These are phyloP conservation scores for Chaetomium strumarium DNA, from an alignment of 2,329 filamentous ascomycete genomes.

Conservation along the genomic window DNA sequence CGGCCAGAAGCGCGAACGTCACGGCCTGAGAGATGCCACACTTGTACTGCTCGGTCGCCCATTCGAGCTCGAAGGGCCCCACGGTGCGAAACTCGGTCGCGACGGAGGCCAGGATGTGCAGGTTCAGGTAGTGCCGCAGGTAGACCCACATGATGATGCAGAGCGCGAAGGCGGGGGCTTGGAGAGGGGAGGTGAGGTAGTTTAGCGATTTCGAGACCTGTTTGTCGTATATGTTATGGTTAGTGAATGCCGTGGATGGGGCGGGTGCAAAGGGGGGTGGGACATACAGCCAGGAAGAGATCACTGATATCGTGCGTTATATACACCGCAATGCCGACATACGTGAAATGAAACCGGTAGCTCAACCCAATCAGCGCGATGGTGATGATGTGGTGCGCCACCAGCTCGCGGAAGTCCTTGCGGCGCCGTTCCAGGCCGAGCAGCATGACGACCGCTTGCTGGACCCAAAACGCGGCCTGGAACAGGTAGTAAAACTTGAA, in stretches of 20 bases:
- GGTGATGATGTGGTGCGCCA: conserved; percentile 86
- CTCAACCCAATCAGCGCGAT: conserved; percentile 78
- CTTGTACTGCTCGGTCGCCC: conserved; percentile 72
- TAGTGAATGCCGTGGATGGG: neutral
- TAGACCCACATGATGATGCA: conserved; percentile 87
- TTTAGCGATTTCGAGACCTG: conserved; percentile 88
- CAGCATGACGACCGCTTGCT: conserved; percentile 86
- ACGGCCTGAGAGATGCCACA: conserved; percentile 64
- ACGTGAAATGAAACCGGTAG: conserved; percentile 97
- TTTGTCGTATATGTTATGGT: conserved; percentile 6
- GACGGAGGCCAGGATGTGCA: conserved; percentile 68
- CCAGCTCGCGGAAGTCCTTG: conserved; percentile 92
- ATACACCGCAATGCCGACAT: conserved; percentile 92
- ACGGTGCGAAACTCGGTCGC: conserved; percentile 69
- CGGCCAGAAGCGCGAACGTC: conserved; percentile 56
- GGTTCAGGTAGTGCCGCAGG: conserved; percentile 78
- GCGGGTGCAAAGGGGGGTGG: neutral
- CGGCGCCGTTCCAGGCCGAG: conserved; percentile 85
- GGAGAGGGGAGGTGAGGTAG: conserved; percentile 74
- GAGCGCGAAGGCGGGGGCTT: conserved; percentile 74
- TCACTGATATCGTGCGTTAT: conserved; percentile 92
- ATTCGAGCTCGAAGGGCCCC: conserved; percentile 69
- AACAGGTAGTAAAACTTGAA: conserved; percentile 98
- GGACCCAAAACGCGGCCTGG: conserved; percentile 90
- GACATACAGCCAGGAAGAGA: conserved; percentile 83